Conservation (phyloP, 352 stramenopile genomes). For the Pythium brachiatum region DNA sequence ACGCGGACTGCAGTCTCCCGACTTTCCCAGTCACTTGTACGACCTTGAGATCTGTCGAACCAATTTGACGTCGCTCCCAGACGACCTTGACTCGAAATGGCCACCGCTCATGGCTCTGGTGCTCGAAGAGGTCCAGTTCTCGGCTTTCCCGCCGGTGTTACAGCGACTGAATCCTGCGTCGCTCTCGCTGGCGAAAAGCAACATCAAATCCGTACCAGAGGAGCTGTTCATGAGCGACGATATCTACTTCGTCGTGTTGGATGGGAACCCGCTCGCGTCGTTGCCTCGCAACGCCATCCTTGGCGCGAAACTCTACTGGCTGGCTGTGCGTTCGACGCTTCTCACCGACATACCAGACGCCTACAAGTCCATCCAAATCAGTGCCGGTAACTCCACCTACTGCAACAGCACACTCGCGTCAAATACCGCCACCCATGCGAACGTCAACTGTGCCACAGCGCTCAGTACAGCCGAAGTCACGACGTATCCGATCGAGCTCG, state of each 20-base stretch:
- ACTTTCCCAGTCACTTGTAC: slow-evolving; percentile 31
- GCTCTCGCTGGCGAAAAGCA: slow-evolving; percentile 22
- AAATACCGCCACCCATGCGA: neutral
- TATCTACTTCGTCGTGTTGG: slow-evolving; percentile 22
- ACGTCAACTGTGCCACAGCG: slow-evolving; percentile 9
- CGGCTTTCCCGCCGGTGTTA: slow-evolving; percentile 24
- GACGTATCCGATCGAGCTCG: slow-evolving; percentile 19
- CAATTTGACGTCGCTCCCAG: slow-evolving; percentile 33
- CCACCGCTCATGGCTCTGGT: slow-evolving; percentile 18
- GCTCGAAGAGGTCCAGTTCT: slow-evolving; percentile 24
- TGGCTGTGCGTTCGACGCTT: slow-evolving; percentile 12
- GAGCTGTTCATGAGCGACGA: slow-evolving; percentile 15
- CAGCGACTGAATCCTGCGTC: slow-evolving; percentile 18
- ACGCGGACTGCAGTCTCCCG: slow-evolving; percentile 26
- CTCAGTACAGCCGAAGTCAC: neutral
- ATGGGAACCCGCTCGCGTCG: slow-evolving; percentile 23
- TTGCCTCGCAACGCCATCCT: slow-evolving; percentile 13
- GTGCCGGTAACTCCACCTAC: slow-evolving; percentile 9
- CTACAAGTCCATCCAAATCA: slow-evolving; percentile 4
- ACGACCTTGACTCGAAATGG: slow-evolving; percentile 38
- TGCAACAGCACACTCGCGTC: neutral
- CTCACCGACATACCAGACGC: neutral
- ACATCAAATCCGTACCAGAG: slow-evolving; percentile 7
- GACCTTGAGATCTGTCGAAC: slow-evolving; percentile 35
- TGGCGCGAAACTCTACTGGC: neutral